A percentile compares a stretch with the other conserved stretches of the same genome.
Conservation (phyloP, 805 yeast genomes). For the Zygosaccharomyces pseudorouxii region DNA sequence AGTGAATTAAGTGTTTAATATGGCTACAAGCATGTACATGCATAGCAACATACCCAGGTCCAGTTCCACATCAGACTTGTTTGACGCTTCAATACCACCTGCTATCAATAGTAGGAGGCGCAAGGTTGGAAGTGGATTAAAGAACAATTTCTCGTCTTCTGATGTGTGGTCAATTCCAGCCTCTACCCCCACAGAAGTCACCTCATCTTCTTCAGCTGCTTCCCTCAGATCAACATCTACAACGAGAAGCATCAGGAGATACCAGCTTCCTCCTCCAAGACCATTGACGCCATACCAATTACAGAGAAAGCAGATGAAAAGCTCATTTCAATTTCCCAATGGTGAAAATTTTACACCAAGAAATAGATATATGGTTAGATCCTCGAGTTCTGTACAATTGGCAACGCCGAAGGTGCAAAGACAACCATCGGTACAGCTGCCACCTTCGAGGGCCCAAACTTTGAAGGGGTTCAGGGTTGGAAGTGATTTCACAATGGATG, state of each 20-base stretch:
- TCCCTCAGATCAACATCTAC: background rate
- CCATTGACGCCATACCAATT: conserved; percentile 29
- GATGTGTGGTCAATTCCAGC: background rate
- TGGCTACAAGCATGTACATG: conserved; percentile 1
- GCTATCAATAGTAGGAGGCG: conserved; percentile 6
- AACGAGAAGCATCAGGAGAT: background rate
- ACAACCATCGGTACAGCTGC: background rate
- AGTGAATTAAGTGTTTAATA: background rate
- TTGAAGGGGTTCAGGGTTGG: background rate
- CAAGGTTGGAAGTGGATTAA: conserved; percentile 4
- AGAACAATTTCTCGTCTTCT: conserved; percentile 8
- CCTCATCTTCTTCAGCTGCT: background rate
- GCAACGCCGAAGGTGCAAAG: background rate
- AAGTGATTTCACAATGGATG: background rate
- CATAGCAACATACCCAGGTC: conserved; percentile 22
- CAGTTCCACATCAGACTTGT: conserved; percentile 25
- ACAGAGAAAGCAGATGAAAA: conserved; percentile 30
- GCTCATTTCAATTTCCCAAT: conserved; percentile 30
- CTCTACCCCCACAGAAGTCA: background rate
- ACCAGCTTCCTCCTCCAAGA: background rate
- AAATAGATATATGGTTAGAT: conserved; percentile 4
- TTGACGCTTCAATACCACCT: conserved; percentile 13
- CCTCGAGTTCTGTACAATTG: conserved; percentile 1
- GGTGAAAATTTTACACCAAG: conserved; percentile 35
- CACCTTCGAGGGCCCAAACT: background rate